A percentile compares a stretch with the other conserved stretches of the same genome.
These are phyloP conservation scores for Fraxinus albicans DNA, from an alignment of 305 asterid genomes.

Conservation along the genomic window DNA sequence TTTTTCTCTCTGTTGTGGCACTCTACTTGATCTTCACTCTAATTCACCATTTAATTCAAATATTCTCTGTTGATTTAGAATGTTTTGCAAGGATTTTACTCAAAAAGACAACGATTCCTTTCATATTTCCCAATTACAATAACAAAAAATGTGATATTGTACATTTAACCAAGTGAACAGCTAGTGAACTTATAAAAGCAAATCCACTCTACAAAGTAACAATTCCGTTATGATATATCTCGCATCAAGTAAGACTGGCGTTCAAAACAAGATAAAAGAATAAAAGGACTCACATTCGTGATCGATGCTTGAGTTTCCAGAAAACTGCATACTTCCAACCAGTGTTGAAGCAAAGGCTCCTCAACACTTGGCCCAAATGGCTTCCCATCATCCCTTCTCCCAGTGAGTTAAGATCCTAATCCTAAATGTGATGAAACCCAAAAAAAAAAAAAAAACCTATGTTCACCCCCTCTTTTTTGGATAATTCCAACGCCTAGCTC, in stretches of 20 bases:
- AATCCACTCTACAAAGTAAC: background rate
- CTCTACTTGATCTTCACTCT: background rate
- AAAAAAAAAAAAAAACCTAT: slow-evolving; percentile 25
- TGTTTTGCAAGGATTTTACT: background rate
- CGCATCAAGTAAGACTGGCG: background rate
- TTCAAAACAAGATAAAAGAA: slow-evolving; percentile 17
- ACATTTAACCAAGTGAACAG: slow-evolving; percentile 1
- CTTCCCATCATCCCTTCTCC: slow-evolving; percentile 64
- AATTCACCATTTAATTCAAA: background rate
- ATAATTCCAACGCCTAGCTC: slow-evolving; percentile 58
- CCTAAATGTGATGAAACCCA: slow-evolving; percentile 39
- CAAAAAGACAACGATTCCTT: background rate
- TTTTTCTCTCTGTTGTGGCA: background rate
- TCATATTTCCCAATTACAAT: background rate
- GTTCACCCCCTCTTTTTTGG: slow-evolving; percentile 28
- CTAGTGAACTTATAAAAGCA: slow-evolving; percentile 10
- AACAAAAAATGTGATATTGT: background rate
- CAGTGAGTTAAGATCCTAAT: slow-evolving; percentile 44
- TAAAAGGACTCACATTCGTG: slow-evolving; percentile 70
- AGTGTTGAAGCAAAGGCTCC: slow-evolving; percentile 70
- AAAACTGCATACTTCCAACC: slow-evolving; percentile 92
- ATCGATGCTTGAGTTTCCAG: slow-evolving; percentile 83
- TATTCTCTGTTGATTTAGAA: background rate
- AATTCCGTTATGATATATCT: background rate
- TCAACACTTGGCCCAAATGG: slow-evolving; percentile 64